Percentiles rank a stretch among this genome's conserved stretches.
phyloP scores from a whole-genome alignment of 2,329 filamentous ascomycete species.

The Fusarium xyrophilum region DNA sequence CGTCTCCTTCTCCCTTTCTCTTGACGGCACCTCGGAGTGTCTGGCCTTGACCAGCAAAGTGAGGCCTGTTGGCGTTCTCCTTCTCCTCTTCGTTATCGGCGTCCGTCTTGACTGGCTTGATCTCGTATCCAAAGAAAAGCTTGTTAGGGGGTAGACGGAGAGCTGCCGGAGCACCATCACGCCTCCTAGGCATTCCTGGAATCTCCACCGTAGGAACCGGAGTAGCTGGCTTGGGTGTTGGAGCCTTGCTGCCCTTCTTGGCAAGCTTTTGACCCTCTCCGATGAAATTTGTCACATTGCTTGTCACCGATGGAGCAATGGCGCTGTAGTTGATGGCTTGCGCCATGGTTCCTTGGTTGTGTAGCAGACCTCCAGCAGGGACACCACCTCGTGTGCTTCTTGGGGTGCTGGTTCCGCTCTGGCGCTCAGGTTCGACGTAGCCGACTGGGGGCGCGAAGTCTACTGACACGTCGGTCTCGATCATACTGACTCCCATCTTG shows the following conservation, averaged over 20 bases:
- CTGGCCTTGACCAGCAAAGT: conserved; percentile 85
- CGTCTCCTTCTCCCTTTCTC: conserved; percentile 67
- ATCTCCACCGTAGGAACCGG: conserved; percentile 60
- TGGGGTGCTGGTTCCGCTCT: conserved; percentile 87
- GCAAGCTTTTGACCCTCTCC: conserved; percentile 83
- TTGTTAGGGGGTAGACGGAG: conserved; percentile 86
- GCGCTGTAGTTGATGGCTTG: conserved; percentile 96
- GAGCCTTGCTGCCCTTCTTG: conserved; percentile 77
- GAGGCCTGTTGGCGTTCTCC: conserved; percentile 69
- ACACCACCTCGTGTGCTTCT: conserved; percentile 69
- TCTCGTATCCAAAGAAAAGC: conserved; percentile 94
- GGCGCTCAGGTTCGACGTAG: conserved; percentile 84
- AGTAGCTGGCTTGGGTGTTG: conserved; percentile 71
- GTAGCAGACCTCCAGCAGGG: conserved; percentile 75
- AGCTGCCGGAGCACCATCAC: conserved; percentile 82
- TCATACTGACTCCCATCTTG: conserved; percentile 88
- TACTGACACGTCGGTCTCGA: conserved; percentile 95
- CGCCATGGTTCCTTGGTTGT: conserved; percentile 91
- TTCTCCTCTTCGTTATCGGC: conserved; percentile 73
- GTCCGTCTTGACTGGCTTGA: conserved; percentile 85
- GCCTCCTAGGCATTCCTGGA: conserved; percentile 47
- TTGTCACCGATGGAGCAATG: conserved; percentile 80
- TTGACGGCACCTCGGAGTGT: conserved; percentile 74
- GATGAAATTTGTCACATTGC: conserved; percentile 78
- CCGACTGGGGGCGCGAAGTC: conserved; percentile 95